These are phyloP conservation scores for Ophiostoma piceae DNA, from an alignment of 2,329 filamentous ascomycete genomes.

Conservation along the genomic window DNA sequence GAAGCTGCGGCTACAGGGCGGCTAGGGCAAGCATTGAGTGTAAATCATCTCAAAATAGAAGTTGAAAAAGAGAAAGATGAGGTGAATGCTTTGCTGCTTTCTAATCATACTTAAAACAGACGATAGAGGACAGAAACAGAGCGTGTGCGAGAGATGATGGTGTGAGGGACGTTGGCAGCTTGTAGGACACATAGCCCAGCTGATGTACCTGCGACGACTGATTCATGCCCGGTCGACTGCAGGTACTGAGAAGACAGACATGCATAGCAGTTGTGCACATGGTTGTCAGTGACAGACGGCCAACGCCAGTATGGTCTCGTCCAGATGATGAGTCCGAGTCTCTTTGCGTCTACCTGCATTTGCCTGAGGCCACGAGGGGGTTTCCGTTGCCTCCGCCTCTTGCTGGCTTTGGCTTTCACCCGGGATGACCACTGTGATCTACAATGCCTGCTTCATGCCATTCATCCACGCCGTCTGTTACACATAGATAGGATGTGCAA, in stretches of 20 bases:
- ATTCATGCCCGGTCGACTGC: background rate
- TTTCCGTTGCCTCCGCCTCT: no score
- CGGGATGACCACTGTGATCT: background rate
- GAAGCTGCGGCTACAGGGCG: background rate
- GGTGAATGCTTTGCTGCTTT: background rate
- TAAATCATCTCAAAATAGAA: background rate
- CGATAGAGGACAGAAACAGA: background rate
- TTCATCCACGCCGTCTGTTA: background rate
- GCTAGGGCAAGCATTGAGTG: background rate
- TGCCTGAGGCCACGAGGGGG: no score
- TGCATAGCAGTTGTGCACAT: background rate
- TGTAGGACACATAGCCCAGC: background rate
- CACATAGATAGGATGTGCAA: background rate
- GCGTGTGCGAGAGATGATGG: background rate
- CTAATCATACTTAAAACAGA: background rate
- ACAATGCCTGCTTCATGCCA: background rate
- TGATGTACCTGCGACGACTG: background rate
- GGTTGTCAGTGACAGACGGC: background rate
- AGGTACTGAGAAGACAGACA: background rate
- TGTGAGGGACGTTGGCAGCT: background rate
- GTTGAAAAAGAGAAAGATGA: background rate
- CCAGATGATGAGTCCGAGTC: constrained; percentile 5
- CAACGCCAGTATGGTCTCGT: background rate
- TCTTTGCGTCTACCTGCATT: background rate
- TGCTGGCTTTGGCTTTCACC: background rate